Evolutionary conservation across 306 rosid species (phyloP), one percentile per base, ranked within the genome.

Genomic region (Styphnolobium japonicum): DNA sequence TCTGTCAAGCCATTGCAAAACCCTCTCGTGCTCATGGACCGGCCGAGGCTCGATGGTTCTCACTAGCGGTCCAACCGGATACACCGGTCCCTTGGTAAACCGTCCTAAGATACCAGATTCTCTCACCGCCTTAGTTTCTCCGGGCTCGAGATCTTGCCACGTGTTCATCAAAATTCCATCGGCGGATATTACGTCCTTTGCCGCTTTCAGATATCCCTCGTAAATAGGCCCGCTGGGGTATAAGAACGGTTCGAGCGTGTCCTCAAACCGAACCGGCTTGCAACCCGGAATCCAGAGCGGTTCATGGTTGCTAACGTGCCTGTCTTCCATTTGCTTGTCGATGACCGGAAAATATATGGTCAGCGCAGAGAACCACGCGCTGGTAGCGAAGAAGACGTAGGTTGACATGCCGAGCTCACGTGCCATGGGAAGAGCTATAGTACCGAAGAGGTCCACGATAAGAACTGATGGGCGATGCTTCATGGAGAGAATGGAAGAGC

Each of bases 81-180:
- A 83, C 19, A 90, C 82, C 5, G 83, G 78, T 5, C 77, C 77
- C 9, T 45, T 74, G 0, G 14, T 2, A 2, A 83, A 19, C 70
- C 71, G 10, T 1, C 87, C 87, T 4, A 86, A 21, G n/a, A 76
- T 23, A 0, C 34, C 60, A 2, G 36, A 5, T 7, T 85, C 87
- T 7, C 34, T 63, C 0, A 90, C 10, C 0, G 91, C 88, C 21
- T 76, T 71, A 0, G 43, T 34, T 0, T 82, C 21, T 6, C 0
- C 7, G 0, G 84, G 81, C 71, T 89, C 80, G 6, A 88, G 74
- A 45, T 86, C 92, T 8, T 77, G 74, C 95, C 97, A 90, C 22
- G 85, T 89, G 78, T 92, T 92, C 15, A 90, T 10, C 73, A 90
- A 42, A 37, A 92, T 75, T 14, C 96, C 97, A 33, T 90, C 91